Evolutionary conservation across 495 filamentous ascomycete species (phyloP).

Genomic region (Aspergillus cristatus): DNA sequence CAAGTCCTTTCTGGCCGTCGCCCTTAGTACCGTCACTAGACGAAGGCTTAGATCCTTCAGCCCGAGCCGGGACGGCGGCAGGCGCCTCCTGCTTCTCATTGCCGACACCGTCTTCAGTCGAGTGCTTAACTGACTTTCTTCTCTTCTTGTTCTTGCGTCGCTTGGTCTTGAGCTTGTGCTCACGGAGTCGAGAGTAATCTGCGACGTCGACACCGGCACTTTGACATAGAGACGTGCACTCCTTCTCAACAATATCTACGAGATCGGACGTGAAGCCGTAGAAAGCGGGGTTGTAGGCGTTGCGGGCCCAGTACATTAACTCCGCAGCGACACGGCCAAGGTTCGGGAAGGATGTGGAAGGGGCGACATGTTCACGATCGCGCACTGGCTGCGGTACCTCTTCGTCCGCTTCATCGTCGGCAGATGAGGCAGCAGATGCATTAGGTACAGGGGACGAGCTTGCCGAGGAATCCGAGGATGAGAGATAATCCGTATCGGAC

Average conservation of each 20-base stretch:
- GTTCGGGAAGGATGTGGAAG: conserved; percentile 25
- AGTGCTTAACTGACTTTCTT: conserved; percentile 3
- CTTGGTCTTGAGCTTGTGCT: conserved; percentile 9
- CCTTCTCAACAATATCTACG: conserved; percentile 31
- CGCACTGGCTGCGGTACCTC: conserved; percentile 11
- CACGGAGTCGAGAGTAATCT: conserved; percentile 21
- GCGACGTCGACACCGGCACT: conserved; percentile 30
- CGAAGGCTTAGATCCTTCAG: no score
- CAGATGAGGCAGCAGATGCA: conserved; percentile 11
- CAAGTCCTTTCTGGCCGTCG: no score
- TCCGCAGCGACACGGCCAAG: conserved; percentile 34
- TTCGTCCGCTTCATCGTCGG: conserved; percentile 28
- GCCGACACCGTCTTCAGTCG: conserved; percentile 1
- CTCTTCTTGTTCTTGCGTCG: conserved; percentile 9
- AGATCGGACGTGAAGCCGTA: conserved; percentile 33
- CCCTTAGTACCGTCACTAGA: no score
- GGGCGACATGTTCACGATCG: conserved; percentile 5
- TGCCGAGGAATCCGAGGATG: conserved; percentile 30
- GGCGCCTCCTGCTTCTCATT: no score
- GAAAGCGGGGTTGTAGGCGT: conserved; percentile 40
- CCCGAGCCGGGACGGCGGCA: no score
- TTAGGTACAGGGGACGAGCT: conserved; percentile 11
- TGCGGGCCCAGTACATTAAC: conserved; percentile 38
- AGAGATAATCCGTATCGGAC: conserved; percentile 42
- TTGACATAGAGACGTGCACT: conserved; percentile 30